phyloP scores from a whole-genome alignment of 225 moss, liverwort and hornwort species.

The Climacium dendroides region DNA sequence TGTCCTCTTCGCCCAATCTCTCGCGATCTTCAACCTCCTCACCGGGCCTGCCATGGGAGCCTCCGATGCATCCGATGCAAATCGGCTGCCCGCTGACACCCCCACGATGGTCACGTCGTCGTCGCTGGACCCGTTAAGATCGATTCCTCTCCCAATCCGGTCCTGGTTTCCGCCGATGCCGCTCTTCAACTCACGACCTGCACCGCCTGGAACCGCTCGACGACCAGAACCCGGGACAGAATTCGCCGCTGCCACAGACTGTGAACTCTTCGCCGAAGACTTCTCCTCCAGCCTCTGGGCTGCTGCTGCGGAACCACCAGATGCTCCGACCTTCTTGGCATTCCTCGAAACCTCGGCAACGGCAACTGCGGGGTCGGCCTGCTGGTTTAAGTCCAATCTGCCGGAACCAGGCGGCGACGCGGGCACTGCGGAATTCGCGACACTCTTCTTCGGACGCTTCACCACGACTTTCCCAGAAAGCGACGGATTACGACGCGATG shows the following conservation, averaged over 20 bases:
- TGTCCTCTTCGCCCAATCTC: background rate
- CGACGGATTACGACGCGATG: background rate
- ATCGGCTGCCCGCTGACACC: background rate
- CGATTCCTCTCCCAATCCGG: background rate
- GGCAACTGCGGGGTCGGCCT: background rate
- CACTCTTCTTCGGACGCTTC: constrained; percentile 8
- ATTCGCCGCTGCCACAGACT: background rate
- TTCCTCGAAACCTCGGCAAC: background rate
- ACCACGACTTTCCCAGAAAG: background rate
- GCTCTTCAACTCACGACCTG: background rate
- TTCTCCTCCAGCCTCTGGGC: background rate
- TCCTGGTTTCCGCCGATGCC: background rate
- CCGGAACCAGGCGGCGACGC: background rate
- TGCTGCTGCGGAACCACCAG: background rate
- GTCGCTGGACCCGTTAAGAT: constrained; percentile 28
- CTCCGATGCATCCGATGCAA: background rate
- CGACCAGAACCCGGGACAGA: background rate
- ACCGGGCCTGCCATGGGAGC: background rate
- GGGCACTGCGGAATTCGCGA: background rate
- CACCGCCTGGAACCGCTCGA: background rate
- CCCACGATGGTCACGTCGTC: constrained; percentile 32
- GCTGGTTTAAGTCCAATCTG: constrained; percentile 9
- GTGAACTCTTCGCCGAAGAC: background rate
- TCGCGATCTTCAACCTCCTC: background rate
- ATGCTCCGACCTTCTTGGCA: background rate